Base-by-base conservation (phyloP, 1,284 basidiomycete genomes). In the Ganoderma lingzhi region DNA sequence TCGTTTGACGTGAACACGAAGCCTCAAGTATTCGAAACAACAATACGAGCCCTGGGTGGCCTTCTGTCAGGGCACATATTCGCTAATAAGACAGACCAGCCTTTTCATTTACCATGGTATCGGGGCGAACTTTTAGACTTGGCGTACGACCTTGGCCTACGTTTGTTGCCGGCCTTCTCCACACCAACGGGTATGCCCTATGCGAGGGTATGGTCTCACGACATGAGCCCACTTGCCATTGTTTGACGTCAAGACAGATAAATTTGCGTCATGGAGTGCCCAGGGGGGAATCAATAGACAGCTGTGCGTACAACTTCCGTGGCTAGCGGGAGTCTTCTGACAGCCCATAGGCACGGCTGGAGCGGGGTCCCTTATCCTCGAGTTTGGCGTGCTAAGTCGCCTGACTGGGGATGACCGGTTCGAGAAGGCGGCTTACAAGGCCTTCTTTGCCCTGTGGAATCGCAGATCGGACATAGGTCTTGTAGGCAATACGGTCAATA, bases 361-460 rank as follows among this genome's bases (percentile, higher is more conserved):
- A 51, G 97, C 96, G 30, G 96, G 96, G 6, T 96, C 95, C 58
- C 83, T 98, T 61, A 90, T 98, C 58, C 84, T 98, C 32, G 96
- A 98, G 79, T 98, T 98, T 78, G 94, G 91, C n/a, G 92, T 94
- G 8, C 82, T 98, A 28, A 95, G 94, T 75, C 89, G 96, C 37
- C 84, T 98, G 44, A 96, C 96, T 19, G 93, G 93, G 10, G 95
- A 97, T 76, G 86, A 90, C 42, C 87, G 90, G 17, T 98, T 95
- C 76, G 96, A 98, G 82, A 92, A 92, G 76, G 90, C 88, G 9
- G 93, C 93, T 12, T 86, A 90, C 75, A 93, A 91, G 77, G 95
- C 97, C 0, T 98, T 95, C 80, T 95, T 96, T 80, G 94, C 93
- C 1, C 80, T 98, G 0, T 98, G 96, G 97, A 96, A 97, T 78